Base-by-base conservation (phyloP, 768 basidiomycete genomes). In the Termitomyces sp. region DNA sequence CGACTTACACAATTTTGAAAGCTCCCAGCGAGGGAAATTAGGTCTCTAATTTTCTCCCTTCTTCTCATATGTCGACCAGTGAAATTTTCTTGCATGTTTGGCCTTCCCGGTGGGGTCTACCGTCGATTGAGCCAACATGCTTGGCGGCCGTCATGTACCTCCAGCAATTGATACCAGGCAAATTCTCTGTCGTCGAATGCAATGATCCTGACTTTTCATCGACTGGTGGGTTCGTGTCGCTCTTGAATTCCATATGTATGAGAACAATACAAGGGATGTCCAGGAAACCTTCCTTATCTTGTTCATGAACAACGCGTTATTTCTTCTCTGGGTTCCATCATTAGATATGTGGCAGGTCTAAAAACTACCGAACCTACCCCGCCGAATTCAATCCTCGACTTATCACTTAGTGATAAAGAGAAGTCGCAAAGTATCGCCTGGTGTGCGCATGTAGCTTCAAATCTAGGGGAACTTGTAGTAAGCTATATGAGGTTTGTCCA, bases 221-320 rank as follows among this genome's bases (percentile, higher is more conserved):
- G 14, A 84, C 76, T 64, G 90, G 90, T 86, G 68, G 72, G 82
- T 76, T 60, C 63, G 68, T 71, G 57, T 59, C 48, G 48, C 33
- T 43, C 45, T 57, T 52, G 60, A 51, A 40, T 36, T 51, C 18
- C 38, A 51, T 52, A 36, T 16, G 18, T 43, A 50, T 26, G 32
- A 14, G 30, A n/a, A 35, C 14, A 43, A 51, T 33, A 32, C 8
- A 43, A 26, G 44, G 11, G 11, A 40, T 46, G 13, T 36, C n/a
- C 45, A 92, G 90, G 90, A 16, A 84, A 84, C 65, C 75, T 93
- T 2, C 91, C 91, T 2, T 90, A 81, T 63, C 69, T 92, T 36
- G 79, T 78, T 0, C 83, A 90, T 71, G 83, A 76, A 3, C 73
- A 79, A 52, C 74, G 79, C 43, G 63, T 68, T 2, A 70, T 85